phyloP scores from a whole-genome alignment of 2,329 filamentous ascomycete species.

The Talaromyces verruculosus region DNA sequence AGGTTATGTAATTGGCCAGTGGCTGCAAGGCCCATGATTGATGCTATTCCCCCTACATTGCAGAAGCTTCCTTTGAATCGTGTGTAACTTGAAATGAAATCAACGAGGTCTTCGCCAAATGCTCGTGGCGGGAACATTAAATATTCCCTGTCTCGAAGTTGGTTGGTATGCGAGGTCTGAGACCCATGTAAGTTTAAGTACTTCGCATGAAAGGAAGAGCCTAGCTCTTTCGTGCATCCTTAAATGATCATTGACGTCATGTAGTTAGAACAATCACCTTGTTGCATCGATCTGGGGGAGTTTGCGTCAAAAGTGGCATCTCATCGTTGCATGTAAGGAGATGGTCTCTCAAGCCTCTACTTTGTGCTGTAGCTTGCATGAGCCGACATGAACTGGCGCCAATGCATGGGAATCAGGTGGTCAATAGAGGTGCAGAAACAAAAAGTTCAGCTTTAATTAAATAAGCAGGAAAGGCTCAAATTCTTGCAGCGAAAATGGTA shows the following conservation, averaged over 20 bases:
- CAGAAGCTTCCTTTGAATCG: neutral
- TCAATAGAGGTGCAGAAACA: neutral
- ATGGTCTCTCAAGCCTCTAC: neutral
- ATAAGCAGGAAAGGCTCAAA: neutral
- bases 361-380: neutral
- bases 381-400: neutral
- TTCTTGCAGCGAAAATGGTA: neutral
- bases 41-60: neutral
- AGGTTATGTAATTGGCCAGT: neutral
- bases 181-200: slow-evolving; percentile 1
- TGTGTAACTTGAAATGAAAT: neutral
- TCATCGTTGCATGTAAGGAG: slow-evolving; percentile 3
- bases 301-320: neutral
- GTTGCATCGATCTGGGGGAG: neutral
- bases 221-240: neutral
- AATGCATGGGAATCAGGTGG: neutral
- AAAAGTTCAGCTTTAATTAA: neutral
- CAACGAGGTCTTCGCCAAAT: neutral
- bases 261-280: neutral
- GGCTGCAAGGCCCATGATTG: neutral
- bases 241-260: neutral
- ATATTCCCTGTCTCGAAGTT: neutral
- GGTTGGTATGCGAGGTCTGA: neutral
- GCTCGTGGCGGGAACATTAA: neutral
- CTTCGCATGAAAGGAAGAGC: slow-evolving; percentile 2